Percentiles rank a stretch among this genome's conserved stretches.
Evolutionary conservation across 371 early-diverging fungal species (phyloP).

Genomic region (Mucor saturninus): DNA sequence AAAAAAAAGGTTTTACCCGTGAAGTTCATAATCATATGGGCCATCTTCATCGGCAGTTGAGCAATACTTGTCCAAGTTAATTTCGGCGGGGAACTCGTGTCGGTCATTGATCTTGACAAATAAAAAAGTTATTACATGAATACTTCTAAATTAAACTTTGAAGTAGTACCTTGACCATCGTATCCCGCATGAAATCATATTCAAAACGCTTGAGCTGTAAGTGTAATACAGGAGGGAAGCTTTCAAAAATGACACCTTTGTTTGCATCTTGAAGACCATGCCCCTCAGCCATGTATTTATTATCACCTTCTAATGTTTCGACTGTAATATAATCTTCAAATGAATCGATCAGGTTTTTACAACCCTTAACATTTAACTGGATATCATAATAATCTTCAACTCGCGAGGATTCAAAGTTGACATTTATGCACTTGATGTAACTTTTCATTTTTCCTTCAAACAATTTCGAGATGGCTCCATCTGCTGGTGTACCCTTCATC

Average conservation of each 20-base stretch:
- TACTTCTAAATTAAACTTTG: background rate
- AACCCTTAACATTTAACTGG: constrained; percentile 94
- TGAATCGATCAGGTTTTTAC: constrained; percentile 87
- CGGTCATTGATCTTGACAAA: constrained; percentile 90
- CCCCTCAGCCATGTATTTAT: constrained; percentile 96
- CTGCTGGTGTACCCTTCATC: constrained; percentile 88
- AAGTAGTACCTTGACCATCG: constrained; percentile 84
- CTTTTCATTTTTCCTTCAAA: constrained; percentile 97
- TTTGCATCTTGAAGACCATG: constrained; percentile 96
- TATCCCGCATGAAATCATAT: constrained; percentile 93
- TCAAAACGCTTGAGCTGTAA: constrained; percentile 98
- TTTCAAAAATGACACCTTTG: constrained; percentile 94
- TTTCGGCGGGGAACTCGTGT: constrained; percentile 93
- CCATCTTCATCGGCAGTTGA: constrained; percentile 67
- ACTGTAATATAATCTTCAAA: constrained; percentile 88
- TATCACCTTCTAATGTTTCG: constrained; percentile 97
- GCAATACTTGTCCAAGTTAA: constrained; percentile 92
- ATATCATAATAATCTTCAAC: constrained; percentile 84
- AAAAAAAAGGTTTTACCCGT: constrained; percentile 62
- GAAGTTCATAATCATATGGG: constrained; percentile 82
- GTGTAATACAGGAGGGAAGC: constrained; percentile 97
- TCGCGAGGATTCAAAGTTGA: constrained; percentile 93
- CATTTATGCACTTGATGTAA: constrained; percentile 92
- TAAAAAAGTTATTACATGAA: background rate
- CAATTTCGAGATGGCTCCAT: constrained; percentile 88